phyloP scores from a whole-genome alignment of 352 stramenopile species.

The Phytopythium chamaehyphon region DNA sequence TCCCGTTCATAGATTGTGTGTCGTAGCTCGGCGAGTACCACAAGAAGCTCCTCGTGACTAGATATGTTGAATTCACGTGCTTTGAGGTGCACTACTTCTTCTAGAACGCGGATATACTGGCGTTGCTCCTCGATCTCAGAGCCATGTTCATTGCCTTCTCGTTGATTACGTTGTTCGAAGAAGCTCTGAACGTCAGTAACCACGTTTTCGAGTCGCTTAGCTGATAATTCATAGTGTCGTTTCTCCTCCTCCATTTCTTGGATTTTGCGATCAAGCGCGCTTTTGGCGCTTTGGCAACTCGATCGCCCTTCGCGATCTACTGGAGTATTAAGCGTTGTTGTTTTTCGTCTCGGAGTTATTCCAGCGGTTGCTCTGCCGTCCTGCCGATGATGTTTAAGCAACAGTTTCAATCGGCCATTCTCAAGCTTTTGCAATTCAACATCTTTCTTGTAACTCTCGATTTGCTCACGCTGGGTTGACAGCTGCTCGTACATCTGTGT shows the following conservation, averaged over 20 bases:
- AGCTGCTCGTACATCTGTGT: slow-evolving; percentile 69
- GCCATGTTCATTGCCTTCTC: neutral
- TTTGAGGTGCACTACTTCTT: slow-evolving; percentile 73
- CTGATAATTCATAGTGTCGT: slow-evolving; percentile 28
- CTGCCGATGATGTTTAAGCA: neutral
- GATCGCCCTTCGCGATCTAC: too few relatives aligned
- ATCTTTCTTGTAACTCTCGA: slow-evolving; percentile 33
- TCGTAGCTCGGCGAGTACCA: slow-evolving; percentile 69
- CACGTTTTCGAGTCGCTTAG: slow-evolving; percentile 32
- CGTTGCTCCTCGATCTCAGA: slow-evolving; percentile 34
- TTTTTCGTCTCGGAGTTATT: neutral
- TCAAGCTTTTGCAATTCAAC: slow-evolving; percentile 40
- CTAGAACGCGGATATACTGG: slow-evolving; percentile 70
- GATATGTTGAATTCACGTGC: slow-evolving; percentile 61
- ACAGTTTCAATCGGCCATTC: slow-evolving; percentile 28
- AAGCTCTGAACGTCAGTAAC: slow-evolving; percentile 33
- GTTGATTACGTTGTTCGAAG: slow-evolving; percentile 20
- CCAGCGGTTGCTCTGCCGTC: too few relatives aligned
- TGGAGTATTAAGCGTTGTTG: neutral
- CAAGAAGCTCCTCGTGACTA: slow-evolving; percentile 69
- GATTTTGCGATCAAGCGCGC: slow-evolving; percentile 26
- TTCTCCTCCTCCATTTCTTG: slow-evolving; percentile 39
- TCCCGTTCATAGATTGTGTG: slow-evolving; percentile 79
- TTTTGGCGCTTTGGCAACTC: slow-evolving; percentile 11
- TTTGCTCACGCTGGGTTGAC: slow-evolving; percentile 42